These are phyloP conservation scores for Calonectria hongkongensis DNA, from an alignment of 2,329 filamentous ascomycete species.

Conservation along the genomic window DNA sequence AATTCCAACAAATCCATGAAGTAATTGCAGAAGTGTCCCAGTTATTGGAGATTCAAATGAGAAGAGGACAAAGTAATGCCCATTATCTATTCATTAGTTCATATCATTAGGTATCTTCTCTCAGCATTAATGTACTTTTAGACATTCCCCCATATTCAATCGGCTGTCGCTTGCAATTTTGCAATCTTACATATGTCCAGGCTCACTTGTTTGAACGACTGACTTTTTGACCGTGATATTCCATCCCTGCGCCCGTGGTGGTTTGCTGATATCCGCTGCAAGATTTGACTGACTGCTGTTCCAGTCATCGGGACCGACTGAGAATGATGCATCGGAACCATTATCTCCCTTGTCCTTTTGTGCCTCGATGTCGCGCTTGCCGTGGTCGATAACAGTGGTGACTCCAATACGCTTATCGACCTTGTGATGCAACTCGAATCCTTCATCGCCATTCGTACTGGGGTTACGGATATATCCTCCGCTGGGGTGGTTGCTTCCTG, in stretches of 20 bases:
- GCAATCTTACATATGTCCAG: neutral
- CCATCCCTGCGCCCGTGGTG: neutral
- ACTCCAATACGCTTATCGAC: conserved; percentile 9
- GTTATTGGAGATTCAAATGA: too few relatives aligned
- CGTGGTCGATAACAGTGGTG: conserved; percentile 3
- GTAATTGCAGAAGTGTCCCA: too few relatives aligned
- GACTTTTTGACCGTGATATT: conserved; percentile 23
- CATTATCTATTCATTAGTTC: conserved; percentile 16
- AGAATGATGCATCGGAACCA: conserved; percentile 9
- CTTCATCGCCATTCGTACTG: conserved; percentile 33
- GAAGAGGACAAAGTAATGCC: too few relatives aligned
- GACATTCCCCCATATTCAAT: neutral
- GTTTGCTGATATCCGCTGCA: neutral
- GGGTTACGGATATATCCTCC: conserved; percentile 49
- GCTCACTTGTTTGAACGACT: conserved; percentile 8
- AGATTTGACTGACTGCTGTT: conserved; percentile 19
- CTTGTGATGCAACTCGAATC: conserved; percentile 8
- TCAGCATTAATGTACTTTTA: neutral
- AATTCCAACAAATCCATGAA: too few relatives aligned
- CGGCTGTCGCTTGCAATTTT: too few relatives aligned
- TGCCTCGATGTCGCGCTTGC: neutral
- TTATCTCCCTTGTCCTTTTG: conserved; percentile 10
- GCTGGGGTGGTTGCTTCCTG: conserved; percentile 46
- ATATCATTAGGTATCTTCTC: conserved; percentile 9
- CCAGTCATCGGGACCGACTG: conserved; percentile 8